Evolutionary conservation across 148 eudicot species (phyloP), one percentile per base, ranked within the genome.

Genomic region (Rhododendron mucronatum): DNA sequence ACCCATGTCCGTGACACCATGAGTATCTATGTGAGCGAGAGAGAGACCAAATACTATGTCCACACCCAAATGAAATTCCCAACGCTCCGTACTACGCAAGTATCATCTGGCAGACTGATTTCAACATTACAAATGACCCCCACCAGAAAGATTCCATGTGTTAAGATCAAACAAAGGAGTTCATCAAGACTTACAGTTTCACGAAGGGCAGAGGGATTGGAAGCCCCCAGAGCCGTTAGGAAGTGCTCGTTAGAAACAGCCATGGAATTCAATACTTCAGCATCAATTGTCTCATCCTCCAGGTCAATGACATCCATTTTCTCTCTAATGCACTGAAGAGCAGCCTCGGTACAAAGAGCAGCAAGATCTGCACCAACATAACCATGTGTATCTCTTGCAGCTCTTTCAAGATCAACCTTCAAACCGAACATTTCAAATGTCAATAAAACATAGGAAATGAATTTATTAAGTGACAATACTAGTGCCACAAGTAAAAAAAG

Each of bases 281-380:
- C 91, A 73, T 89, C 91, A 83, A 89, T 87, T 9, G 87, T 81
- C 75, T 89, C 91, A 73, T 89, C 91, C 79, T 89, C 91, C 63
- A 89, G 83, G 78, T 89, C 91, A 35, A 71, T 71, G 8, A 71
- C 76, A 28, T 71, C 41, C 76, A 33, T 71, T 69, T 69, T 71
- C 39, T 71, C 76, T 71, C 76, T 71, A 71, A 71, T 71, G 76
- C 76, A 71, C 76, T 71, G 76, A 13, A 71, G 76, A 71, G 76
- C 76, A 71, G 76, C 76, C 18, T 71, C 76, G 2, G 76, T 71
- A 33, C 76, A 71, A 71, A 89, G 82, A 15, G 91, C 89, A 45
- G 91, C 91, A 51, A 89, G 81, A 73, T 89, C 91, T 14, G 91
- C 86, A 79, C 91, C 91, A 18, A 89, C 91, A 67, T 89, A 89